Evolutionary conservation across 441 rosid species (phyloP).

Genomic region (Euphorbia celastroides): DNA sequence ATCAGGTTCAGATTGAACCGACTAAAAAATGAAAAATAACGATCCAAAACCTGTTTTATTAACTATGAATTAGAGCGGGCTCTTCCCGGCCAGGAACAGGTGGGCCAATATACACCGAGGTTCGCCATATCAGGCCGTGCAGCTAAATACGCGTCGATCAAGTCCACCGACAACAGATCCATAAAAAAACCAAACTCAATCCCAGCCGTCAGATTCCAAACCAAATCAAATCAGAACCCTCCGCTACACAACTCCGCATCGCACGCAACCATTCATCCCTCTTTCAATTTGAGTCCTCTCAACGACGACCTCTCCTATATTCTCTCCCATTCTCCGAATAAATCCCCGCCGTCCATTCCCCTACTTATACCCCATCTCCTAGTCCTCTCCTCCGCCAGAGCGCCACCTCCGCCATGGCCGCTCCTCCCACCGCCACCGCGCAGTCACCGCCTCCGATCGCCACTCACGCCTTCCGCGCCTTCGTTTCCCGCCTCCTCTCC

Average conservation of each 20-base stretch:
- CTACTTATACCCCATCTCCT: background rate
- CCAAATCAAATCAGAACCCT: too few relatives aligned
- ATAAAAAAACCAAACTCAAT: too few relatives aligned
- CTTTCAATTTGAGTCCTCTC: background rate
- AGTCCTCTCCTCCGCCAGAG: background rate
- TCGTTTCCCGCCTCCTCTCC: slow-evolving; percentile 48
- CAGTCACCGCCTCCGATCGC: slow-evolving; percentile 39
- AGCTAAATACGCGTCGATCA: too few relatives aligned
- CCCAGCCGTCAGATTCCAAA: too few relatives aligned
- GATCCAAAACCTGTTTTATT: too few relatives aligned
- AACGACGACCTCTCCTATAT: background rate
- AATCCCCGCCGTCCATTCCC: background rate
- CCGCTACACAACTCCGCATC: background rate
- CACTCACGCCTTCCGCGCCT: slow-evolving; percentile 46
- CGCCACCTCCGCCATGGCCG: slow-evolving; percentile 34
- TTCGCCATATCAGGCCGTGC: too few relatives aligned
- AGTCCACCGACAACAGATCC: too few relatives aligned
- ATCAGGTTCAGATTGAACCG: too few relatives aligned
- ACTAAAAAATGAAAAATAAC: too few relatives aligned
- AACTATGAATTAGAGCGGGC: too few relatives aligned
- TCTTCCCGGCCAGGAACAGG: too few relatives aligned
- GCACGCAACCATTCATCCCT: background rate
- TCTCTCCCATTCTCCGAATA: background rate
- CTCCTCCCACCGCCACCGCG: slow-evolving; percentile 40
- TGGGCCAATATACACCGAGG: too few relatives aligned